phyloP scores from a whole-genome alignment of 768 basidiomycete genomes.

The Kondoa malvinella region DNA sequence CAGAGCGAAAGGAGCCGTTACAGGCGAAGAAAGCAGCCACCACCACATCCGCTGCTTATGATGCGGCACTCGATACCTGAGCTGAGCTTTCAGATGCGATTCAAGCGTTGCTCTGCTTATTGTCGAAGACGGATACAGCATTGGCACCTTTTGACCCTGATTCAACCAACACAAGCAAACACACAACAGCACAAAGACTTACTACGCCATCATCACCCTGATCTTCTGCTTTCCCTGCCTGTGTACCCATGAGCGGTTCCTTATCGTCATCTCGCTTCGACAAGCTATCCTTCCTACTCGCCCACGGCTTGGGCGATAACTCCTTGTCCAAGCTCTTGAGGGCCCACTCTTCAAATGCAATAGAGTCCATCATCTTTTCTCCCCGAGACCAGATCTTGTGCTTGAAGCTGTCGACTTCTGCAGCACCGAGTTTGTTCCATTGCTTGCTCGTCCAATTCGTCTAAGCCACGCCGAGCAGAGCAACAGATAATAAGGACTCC shows the following conservation, averaged over 20 bases:
- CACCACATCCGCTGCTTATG: neutral
- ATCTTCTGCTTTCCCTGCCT: neutral
- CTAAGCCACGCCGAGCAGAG: too few species aligned
- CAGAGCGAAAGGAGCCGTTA: neutral
- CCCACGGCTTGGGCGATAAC: neutral
- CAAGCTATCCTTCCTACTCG: neutral
- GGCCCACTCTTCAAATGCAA: constrained; percentile 7
- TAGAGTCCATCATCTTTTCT: neutral
- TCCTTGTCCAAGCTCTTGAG: constrained; percentile 7
- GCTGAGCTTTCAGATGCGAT: neutral
- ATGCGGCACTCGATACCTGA: neutral
- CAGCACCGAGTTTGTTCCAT: constrained; percentile 4
- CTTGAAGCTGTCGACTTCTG: neutral
- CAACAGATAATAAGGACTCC: too few species aligned
- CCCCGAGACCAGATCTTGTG: neutral
- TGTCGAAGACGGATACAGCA: neutral
- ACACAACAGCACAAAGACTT: neutral
- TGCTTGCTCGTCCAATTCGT: constrained; percentile 3
- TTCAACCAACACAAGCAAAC: neutral
- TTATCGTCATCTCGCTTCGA: neutral
- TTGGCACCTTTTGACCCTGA: neutral
- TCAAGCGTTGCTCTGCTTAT: neutral
- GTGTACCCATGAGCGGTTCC: neutral
- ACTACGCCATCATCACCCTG: neutral
- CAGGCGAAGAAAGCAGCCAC: neutral